Percentiles rank a stretch among this genome's conserved stretches.
Evolutionary conservation across 768 basidiomycete genomes (phyloP).

Genomic region (Naganishia friedmannii): DNA sequence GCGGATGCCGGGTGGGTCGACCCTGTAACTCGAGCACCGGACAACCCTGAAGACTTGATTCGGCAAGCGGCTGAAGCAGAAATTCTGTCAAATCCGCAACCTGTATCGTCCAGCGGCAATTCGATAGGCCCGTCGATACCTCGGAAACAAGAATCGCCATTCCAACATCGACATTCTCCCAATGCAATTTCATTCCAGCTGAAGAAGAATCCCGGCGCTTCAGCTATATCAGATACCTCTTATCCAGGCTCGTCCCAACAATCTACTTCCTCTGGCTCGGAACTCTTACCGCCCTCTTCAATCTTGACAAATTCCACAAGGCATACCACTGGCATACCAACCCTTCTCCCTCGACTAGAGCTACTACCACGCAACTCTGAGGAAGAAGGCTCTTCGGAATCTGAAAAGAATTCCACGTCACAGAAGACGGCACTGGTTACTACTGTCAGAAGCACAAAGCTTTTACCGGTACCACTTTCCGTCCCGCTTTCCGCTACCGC

Average conservation of each 20-base stretch:
- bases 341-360: neutral
- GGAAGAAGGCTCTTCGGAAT: slow-evolving; percentile 17
- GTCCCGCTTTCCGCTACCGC: slow-evolving; percentile 12
- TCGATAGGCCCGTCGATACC: neutral
- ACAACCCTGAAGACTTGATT: slow-evolving; percentile 34
- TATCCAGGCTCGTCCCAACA: slow-evolving; percentile 1
- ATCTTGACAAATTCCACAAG: slow-evolving; percentile 27
- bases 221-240: slow-evolving; percentile 37
- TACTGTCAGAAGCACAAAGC: slow-evolving; percentile 22
- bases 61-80: slow-evolving; percentile 25
- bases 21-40: slow-evolving; percentile 44
- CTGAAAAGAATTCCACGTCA: neutral
- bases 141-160: neutral
- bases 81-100: neutral
- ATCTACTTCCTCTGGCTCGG: neutral
- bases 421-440: neutral
- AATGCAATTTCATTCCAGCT: slow-evolving; percentile 23
- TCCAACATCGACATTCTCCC: neutral
- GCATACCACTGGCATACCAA: neutral
- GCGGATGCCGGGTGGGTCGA: slow-evolving; percentile 37
- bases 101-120: neutral
- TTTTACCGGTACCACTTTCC: slow-evolving; percentile 30
- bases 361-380: neutral
- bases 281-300: neutral
- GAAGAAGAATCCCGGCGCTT: slow-evolving; percentile 5